These are phyloP conservation scores for Mycosphaerella sp. DNA, from an alignment of 2,329 filamentous ascomycete species.

Conservation along the genomic window DNA sequence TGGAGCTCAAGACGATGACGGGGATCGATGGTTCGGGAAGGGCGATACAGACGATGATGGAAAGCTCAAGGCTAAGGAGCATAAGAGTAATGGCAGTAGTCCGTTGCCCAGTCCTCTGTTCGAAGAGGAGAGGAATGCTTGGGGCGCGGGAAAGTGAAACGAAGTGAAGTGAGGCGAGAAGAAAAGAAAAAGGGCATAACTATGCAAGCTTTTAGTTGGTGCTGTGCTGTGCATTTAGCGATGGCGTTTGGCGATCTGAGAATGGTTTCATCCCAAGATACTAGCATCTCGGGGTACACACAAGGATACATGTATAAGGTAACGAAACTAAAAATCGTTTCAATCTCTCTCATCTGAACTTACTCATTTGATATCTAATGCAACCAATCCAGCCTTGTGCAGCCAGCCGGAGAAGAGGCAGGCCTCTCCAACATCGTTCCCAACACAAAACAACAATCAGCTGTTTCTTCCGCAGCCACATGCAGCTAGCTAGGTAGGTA, in stretches of 20 bases:
- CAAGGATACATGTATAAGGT: no score
- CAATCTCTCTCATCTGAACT: no score
- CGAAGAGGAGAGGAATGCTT: constrained; percentile 28
- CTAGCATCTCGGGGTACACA: not conserved
- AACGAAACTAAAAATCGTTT: no score
- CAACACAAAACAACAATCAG: no score
- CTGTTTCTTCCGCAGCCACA: no score
- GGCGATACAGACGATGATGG: constrained; percentile 16
- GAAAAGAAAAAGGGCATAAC: no score
- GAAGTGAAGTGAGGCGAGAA: no score
- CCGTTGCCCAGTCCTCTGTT: constrained; percentile 22
- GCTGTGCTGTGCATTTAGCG: not conserved
- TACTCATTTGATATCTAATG: no score
- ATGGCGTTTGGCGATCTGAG: not conserved
- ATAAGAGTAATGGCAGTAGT: constrained; percentile 9
- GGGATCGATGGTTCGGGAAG: constrained; percentile 23
- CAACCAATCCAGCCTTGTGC: no score
- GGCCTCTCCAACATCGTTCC: no score
- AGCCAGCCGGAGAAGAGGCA: no score
- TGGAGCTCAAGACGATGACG: constrained; percentile 3
- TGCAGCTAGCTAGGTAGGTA: no score
- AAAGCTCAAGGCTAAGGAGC: constrained; percentile 5
- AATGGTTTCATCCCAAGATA: not conserved
- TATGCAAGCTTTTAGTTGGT: not conserved
- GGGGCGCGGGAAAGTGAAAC: constrained; percentile 13